Evolutionary conservation across 768 basidiomycete genomes (phyloP), one percentile per base, ranked within the genome.

Genomic region (Antrodiella citrinella): DNA sequence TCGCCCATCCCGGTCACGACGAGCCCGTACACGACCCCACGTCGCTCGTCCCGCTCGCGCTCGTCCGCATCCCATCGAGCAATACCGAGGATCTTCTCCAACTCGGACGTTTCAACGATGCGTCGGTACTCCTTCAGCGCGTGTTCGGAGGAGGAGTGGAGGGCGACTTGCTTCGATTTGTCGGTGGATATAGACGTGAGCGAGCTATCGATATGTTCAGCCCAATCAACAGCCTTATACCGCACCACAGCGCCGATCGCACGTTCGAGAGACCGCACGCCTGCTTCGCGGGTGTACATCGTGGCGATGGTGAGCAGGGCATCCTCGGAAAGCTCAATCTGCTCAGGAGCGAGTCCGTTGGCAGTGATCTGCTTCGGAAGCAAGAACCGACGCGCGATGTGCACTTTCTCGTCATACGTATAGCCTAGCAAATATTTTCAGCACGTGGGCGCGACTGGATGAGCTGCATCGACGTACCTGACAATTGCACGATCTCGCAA

Each of bases 171-270:
- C 56, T 67, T 51, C 55, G 4, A 57, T 54, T 9, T 60, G 30
- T 35, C 30, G 30, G 15, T 35, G 7, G 15, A 7, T 7, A 7
- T 35, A 52, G 24, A 51, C 61, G 18, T 47, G 56, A 51, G 30
- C 22, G 44, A 23, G 10, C 54, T 51, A 51, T 84, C 81, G 12
- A 80, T 63, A 57, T 75, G 71, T 56, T 88, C 85, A 0, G 89
- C 80, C 82, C 86, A 94, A 58, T 96, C 86, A 3, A 97, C 94
- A 1, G 91, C 93, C 60, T 96, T 96, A 56, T 76, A 85, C 25
- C 93, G 71, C n/a, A 86, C 86, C n/a, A 97, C 83, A 20, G 83
- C 76, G 2, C 90, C 91, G 39, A 97, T 81, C 2, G 88, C 81
- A 11, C 93, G 79, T 59, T 96, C 93, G 13, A 95, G 76, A 42